phyloP scores from a whole-genome alignment of 345 rosid species.

The Hibiscus mutabilis region DNA sequence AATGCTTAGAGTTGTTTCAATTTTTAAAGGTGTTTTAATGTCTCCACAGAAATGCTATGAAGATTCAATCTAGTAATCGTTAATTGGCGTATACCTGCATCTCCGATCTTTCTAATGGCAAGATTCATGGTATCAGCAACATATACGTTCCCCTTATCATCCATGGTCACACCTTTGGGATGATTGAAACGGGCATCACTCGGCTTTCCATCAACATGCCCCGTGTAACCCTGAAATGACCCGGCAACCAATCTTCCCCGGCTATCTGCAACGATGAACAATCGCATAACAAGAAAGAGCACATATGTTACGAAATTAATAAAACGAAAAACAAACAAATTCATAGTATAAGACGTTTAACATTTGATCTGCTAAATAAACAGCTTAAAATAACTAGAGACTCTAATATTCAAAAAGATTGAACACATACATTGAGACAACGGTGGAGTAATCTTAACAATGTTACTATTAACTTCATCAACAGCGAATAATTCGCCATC shows the following conservation, averaged over 20 bases:
- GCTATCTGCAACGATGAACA: slow-evolving; percentile 55
- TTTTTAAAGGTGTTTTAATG: neutral
- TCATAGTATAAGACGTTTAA: neutral
- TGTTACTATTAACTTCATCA: slow-evolving; percentile 83
- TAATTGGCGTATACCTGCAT: slow-evolving; percentile 7
- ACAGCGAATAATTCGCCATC: slow-evolving; percentile 92
- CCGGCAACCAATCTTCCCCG: slow-evolving; percentile 95
- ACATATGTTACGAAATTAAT: neutral
- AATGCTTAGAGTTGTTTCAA: neutral
- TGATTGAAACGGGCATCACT: slow-evolving; percentile 93
- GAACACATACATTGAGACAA: slow-evolving; percentile 69
- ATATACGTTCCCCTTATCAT: slow-evolving; percentile 89
- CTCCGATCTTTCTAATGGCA: slow-evolving; percentile 4
- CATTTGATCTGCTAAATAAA: neutral
- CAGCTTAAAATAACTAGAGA: neutral
- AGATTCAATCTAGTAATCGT: neutral
- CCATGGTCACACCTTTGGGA: slow-evolving; percentile 91
- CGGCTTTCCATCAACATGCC: slow-evolving; percentile 96
- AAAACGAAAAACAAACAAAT: neutral
- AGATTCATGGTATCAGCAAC: slow-evolving; percentile 81
- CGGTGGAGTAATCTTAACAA: slow-evolving; percentile 95
- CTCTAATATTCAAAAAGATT: neutral
- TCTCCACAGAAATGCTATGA: neutral
- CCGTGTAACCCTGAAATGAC: slow-evolving; percentile 87
- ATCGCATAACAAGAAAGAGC: neutral